phyloP scores from a whole-genome alignment of 169 alveolate genomes.

The Plasmodium cynomolgi region DNA sequence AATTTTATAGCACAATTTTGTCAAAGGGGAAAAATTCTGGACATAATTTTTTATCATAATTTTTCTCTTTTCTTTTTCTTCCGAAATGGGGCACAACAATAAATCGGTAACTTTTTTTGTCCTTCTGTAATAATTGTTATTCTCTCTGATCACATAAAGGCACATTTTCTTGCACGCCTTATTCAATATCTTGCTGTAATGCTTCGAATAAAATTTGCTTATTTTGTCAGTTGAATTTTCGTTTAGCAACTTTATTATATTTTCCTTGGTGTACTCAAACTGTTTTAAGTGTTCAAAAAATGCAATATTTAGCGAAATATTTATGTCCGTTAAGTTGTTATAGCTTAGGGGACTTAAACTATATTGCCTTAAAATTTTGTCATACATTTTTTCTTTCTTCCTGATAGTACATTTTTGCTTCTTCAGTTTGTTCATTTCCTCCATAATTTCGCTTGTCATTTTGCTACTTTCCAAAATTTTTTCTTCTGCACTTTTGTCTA shows the following conservation, averaged over 20 bases:
- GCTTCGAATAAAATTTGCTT: conserved; percentile 31
- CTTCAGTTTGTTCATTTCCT: conserved; percentile 36
- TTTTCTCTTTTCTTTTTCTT: conserved; percentile 44
- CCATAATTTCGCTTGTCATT: conserved; percentile 47
- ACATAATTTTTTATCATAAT: conserved; percentile 25
- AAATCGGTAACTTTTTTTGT: conserved; percentile 9
- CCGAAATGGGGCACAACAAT: conserved; percentile 22
- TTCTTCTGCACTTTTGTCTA: conserved; percentile 34
- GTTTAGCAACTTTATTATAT: conserved; percentile 47
- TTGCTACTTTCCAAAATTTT: conserved; percentile 20
- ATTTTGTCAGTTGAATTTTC: conserved; percentile 57
- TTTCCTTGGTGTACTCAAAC: conserved; percentile 63
- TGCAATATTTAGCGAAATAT: conserved; percentile 65
- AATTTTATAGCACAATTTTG: conserved; percentile 69
- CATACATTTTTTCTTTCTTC: conserved; percentile 57
- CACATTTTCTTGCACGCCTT: conserved; percentile 53
- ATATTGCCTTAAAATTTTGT: conserved; percentile 43
- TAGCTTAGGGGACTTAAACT: conserved; percentile 66
- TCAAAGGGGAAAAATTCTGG: conserved; percentile 32
- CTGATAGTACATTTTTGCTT: conserved; percentile 31
- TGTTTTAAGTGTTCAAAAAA: conserved; percentile 66
- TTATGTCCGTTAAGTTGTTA: conserved; percentile 49
- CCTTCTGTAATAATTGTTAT: conserved; percentile 5
- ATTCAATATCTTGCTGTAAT: conserved; percentile 57
- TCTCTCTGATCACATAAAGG: conserved; percentile 42